Evolutionary conservation across 208 protist genomes (phyloP), one percentile per base, ranked within the genome.

Genomic region (Endotrypanum monterogeii): DNA sequence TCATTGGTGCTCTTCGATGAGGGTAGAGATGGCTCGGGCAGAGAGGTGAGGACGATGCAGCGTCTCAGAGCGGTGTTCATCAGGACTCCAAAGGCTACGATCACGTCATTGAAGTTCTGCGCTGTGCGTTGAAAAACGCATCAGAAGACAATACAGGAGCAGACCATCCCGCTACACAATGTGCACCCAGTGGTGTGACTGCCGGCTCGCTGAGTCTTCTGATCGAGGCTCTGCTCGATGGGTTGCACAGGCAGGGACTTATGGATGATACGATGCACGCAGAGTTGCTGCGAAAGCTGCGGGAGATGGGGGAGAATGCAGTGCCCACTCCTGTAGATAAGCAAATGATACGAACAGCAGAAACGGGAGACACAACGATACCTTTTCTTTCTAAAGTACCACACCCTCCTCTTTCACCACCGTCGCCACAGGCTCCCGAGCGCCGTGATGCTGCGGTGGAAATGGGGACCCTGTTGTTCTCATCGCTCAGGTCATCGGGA

Each of bases 351-450:
- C 44, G 12, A 37, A 16, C 67, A 35, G 25, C 66, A 8, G 20
- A 4, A 30, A 0, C 20, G 18, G 16, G 30, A 54, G 11, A 1
- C 35, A 55, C n/a, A 39, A 20, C 9, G 12, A 37, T 25, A 46
- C 23, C 67, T 2, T 73, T 61, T 32, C 67, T 67, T 2, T 55
- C 71, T 37, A 73, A 69, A 46, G 67, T 72, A n/a, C 74, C 41
- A 5, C 54, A 73, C 57, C 48, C 50, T 16, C 41, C 57, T 30
- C 48, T 18, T 18, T 46, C 44, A 16, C 4, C 12, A 5, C 39
- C n/a, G 28, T 28, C 63, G 63, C 46, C 5, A 52, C 63, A 54
- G 32, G 28, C 25, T 14, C 1, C 44, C 9, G 39, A 12, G 39
- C 44, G 63, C 63, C 25, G 48, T 28, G 67, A 73, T 39, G 58